phyloP scores from a whole-genome alignment of 1,139 yeast genomes.

The Blastobotrys serpentis region DNA sequence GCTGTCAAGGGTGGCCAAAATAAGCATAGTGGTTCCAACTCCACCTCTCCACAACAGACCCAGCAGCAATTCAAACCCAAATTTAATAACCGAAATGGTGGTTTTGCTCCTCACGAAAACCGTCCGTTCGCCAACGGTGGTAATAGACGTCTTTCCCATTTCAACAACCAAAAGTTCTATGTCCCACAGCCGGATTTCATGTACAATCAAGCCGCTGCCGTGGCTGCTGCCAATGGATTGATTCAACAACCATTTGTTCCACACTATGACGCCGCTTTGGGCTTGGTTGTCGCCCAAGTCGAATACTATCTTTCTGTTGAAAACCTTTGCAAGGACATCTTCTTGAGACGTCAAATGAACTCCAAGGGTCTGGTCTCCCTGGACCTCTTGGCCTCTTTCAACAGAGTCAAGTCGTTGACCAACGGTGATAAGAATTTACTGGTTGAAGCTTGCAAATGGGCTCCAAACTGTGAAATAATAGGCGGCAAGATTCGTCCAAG shows the following conservation, averaged over 20 bases:
- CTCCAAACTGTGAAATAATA: constrained; percentile 47
- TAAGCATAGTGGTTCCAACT: constrained; percentile 1
- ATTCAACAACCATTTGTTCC: constrained; percentile 20
- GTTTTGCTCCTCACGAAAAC: constrained; percentile 10
- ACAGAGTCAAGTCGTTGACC: constrained; percentile 64
- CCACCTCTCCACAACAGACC: not conserved
- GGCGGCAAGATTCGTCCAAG: constrained; percentile 49
- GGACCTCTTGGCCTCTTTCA: constrained; percentile 62
- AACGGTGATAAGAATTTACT: constrained; percentile 50
- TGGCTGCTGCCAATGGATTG: constrained; percentile 16
- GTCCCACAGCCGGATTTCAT: constrained; percentile 23
- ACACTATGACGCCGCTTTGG: constrained; percentile 33
- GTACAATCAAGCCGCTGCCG: constrained; percentile 22
- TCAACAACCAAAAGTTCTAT: constrained; percentile 26
- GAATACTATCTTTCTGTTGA: constrained; percentile 89
- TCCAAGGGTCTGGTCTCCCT: constrained; percentile 70
- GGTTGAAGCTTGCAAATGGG: constrained; percentile 46
- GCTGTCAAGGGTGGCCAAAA: constrained; percentile 13
- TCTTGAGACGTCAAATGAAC: constrained; percentile 77
- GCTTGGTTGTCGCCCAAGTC: constrained; percentile 51
- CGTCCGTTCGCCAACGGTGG: constrained; percentile 9
- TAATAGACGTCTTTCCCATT: constrained; percentile 26
- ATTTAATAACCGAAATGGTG: constrained; percentile 11
- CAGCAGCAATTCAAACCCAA: not conserved
- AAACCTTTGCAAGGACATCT: constrained; percentile 79